Base-by-base conservation (phyloP, 345 rosid genomes). In the Garcia nutans region DNA sequence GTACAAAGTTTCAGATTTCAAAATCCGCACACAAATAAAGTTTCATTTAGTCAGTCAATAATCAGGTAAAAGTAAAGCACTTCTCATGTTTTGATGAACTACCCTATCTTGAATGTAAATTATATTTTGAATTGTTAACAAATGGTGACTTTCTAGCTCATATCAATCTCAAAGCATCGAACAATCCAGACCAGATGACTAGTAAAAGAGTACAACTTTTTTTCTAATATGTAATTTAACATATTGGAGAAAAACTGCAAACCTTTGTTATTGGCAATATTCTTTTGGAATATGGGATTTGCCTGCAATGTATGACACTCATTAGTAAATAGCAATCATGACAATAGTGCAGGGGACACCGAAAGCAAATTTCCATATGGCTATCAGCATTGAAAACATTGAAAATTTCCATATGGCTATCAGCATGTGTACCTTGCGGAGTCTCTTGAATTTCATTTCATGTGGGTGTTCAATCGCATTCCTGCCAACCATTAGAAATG, bases 391-490 rank as follows among this genome's bases (percentile, higher is more conserved):
- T n/a, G 33, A 10, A 54, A 31, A 24, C 16, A 50, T 6, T 42
- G 65, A 26, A 66, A 64, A 67, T 55, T 62, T 22, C 45, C 37
- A 5, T 3, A 65, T 54, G 60, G 44, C 41, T 56, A 68, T 42
- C 31, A 20, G 42, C 20, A 24, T 26, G 33, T 64, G 54, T 76
- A 93, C 99, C 99, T 88, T 96, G 60, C 97, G 87, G 45, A 93
- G 88, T 82, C 86, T 90, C 78, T 78, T 93, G 78, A 84, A 92
- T 78, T 92, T 96, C 74, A 77, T 74, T 76, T 96, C 91, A 69
- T 84, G 68, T 10, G 99, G 98, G 81, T 92, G 92, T 70, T 90
- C 91, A 59, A 90, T 93, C 76, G 86, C 88, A 74, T 96, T 96
- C 86, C 98, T 93, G 85, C 56, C 71, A 79, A 42, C 33, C 70